Percentiles rank a stretch among this genome's conserved stretches.
These are phyloP conservation scores for Monosporascus sp. DNA, from an alignment of 2,329 filamentous ascomycete species.

Conservation along the genomic window DNA sequence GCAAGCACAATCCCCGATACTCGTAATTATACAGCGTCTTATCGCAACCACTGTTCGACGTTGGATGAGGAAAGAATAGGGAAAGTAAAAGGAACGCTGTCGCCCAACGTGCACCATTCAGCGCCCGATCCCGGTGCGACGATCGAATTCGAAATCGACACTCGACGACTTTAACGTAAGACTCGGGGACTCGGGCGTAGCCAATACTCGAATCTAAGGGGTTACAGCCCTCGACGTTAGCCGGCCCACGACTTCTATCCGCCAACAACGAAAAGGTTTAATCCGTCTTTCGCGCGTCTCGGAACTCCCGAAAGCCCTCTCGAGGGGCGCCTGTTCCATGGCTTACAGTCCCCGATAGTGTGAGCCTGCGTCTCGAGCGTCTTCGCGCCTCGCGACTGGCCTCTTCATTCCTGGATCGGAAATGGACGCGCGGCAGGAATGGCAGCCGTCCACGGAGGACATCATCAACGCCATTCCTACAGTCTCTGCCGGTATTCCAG, in stretches of 20 bases:
- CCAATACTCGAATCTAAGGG: background rate
- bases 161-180: background rate
- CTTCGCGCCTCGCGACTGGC: constrained; percentile 21
- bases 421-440: constrained; percentile 18
- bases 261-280: too few relatives aligned
- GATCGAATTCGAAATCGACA: background rate
- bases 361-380: constrained; percentile 17
- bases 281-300: constrained; percentile 6
- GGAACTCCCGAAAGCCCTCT: constrained; percentile 10
- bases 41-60: constrained; percentile 3
- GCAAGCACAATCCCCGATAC: constrained; percentile 9
- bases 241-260: too few relatives aligned
- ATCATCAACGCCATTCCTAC: constrained; percentile 13
- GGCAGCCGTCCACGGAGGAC: constrained; percentile 21
- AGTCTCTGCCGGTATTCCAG: constrained; percentile 9
- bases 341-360: constrained; percentile 25
- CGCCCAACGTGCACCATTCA: too few relatives aligned
- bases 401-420: constrained; percentile 14
- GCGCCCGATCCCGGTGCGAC: too few relatives aligned
- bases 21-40: constrained; percentile 3
- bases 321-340: constrained; percentile 26
- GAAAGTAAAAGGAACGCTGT: background rate
- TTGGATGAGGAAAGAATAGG: background rate
- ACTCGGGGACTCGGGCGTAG: background rate
- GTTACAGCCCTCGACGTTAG: background rate